These are phyloP conservation scores for Fusarium tjaetaba DNA, from an alignment of 2,329 filamentous ascomycete species.

Conservation along the genomic window DNA sequence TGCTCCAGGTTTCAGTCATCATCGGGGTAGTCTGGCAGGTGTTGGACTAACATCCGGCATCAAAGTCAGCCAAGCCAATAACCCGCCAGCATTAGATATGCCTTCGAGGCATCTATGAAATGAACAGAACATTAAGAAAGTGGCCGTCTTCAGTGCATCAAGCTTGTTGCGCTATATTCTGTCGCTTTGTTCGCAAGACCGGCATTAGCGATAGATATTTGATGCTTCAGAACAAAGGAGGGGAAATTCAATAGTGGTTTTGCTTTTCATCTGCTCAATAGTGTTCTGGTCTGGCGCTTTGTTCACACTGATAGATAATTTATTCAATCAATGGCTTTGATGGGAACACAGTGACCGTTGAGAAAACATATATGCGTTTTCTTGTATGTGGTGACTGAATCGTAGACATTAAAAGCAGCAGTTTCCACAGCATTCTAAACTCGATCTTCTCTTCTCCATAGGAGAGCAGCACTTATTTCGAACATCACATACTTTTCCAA, in stretches of 20 bases:
- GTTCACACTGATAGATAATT: neutral
- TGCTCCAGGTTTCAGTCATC: slow-evolving; percentile 31
- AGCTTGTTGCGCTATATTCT: neutral
- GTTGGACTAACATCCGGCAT: slow-evolving; percentile 47
- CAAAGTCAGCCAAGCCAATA: slow-evolving; percentile 43
- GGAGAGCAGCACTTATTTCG: neutral
- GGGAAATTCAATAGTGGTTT: neutral
- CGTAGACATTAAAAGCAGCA: neutral
- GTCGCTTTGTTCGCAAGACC: neutral
- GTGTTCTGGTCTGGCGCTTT: neutral
- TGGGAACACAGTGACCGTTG: neutral
- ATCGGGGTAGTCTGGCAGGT: slow-evolving; percentile 35
- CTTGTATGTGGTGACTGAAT: neutral
- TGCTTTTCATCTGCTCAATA: neutral
- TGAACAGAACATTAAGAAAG: too few relatives aligned
- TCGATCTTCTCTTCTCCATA: neutral
- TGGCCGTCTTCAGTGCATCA: neutral
- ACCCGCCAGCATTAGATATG: slow-evolving; percentile 27
- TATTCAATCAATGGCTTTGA: neutral
- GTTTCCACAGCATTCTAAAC: neutral
- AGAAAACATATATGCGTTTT: neutral
- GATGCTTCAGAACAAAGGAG: neutral
- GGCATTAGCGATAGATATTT: too few relatives aligned
- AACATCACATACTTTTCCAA: neutral
- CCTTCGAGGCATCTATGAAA: slow-evolving; percentile 20